These are phyloP conservation scores for Amniculicola lignicola DNA, from an alignment of 495 filamentous ascomycete genomes.

Conservation along the genomic window DNA sequence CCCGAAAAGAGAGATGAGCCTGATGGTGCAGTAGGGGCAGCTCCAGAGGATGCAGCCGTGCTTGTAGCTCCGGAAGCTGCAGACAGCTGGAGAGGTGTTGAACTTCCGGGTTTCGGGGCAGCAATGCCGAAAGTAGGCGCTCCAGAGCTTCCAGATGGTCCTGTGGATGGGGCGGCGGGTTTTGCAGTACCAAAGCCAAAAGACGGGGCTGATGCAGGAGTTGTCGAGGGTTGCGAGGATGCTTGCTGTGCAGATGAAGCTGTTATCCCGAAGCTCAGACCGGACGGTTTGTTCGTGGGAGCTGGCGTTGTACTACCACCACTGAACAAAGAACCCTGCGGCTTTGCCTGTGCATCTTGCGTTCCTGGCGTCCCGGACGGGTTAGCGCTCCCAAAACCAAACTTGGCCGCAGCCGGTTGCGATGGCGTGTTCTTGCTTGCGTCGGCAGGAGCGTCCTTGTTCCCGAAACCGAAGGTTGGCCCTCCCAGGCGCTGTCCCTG, in stretches of 20 bases:
- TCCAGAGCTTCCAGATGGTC: constrained; percentile 26
- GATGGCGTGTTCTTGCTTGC: constrained; percentile 1
- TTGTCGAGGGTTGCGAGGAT: constrained; percentile 4
- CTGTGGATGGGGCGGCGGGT: constrained; percentile 8
- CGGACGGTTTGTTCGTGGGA: constrained; percentile 7
- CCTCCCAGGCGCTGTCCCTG: background rate
- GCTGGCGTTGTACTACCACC: constrained; percentile 28
- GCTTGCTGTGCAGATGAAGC: constrained; percentile 14
- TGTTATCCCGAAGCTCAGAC: constrained; percentile 22
- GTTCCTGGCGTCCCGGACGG: constrained; percentile 1
- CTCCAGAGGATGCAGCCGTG: background rate
- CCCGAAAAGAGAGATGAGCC: constrained; percentile 12
- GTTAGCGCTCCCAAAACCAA: constrained; percentile 13
- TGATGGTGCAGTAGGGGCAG: constrained; percentile 3
- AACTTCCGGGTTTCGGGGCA: constrained; percentile 44
- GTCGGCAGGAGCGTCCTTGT: constrained; percentile 14
- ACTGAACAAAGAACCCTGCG: constrained; percentile 24
- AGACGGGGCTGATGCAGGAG: background rate
- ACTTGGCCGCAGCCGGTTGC: background rate
- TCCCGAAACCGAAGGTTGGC: constrained; percentile 1
- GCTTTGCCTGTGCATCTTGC: constrained; percentile 25
- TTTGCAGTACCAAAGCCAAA: too few relatives aligned
- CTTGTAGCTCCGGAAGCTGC: background rate
- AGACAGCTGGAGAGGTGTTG: constrained; percentile 31
- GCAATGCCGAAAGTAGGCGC: constrained; percentile 34